phyloP scores from a whole-genome alignment of 495 filamentous ascomycete genomes.

The Neurospora sp. region DNA sequence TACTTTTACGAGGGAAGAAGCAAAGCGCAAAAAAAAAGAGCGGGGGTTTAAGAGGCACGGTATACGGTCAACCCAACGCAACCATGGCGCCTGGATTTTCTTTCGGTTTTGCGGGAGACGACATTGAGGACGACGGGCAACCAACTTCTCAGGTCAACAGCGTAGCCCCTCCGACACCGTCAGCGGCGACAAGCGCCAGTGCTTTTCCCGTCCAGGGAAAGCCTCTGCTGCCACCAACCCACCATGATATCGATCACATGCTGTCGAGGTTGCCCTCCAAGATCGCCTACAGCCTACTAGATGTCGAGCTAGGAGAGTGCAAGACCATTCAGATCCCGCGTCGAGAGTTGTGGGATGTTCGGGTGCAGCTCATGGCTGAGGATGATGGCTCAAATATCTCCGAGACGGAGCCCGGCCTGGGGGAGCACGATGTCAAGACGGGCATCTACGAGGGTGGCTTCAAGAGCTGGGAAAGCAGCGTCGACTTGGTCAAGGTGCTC shows the following conservation, averaged over 20 bases:
- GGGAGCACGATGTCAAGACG: conserved; percentile 74
- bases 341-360: conserved; percentile 87
- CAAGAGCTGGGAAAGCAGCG: conserved; percentile 95
- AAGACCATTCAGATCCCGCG: conserved; percentile 54
- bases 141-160: conserved; percentile 3
- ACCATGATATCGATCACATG: conserved; percentile 39
- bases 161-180: conserved; percentile 5
- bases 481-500: conserved; percentile 74
- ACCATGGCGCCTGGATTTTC: conserved; percentile 42
- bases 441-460: conserved; percentile 97
- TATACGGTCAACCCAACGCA: not conserved
- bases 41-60: not conserved
- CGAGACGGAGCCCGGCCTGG: conserved; percentile 46
- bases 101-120: conserved; percentile 76
- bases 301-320: conserved; percentile 38
- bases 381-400: conserved; percentile 36
- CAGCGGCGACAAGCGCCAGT: conserved; percentile 19
- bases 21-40: not conserved
- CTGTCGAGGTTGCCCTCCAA: conserved; percentile 64
- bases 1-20: not conserved
- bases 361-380: conserved; percentile 89
- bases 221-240: conserved; percentile 35
- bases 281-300: conserved; percentile 59
- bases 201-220: conserved; percentile 41
- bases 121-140: conserved; percentile 59